Percentiles rank a stretch among this genome's conserved stretches.
These are phyloP conservation scores for Beauveria bassiana DNA, from an alignment of 2,329 filamentous ascomycete genomes.

Conservation along the genomic window DNA sequence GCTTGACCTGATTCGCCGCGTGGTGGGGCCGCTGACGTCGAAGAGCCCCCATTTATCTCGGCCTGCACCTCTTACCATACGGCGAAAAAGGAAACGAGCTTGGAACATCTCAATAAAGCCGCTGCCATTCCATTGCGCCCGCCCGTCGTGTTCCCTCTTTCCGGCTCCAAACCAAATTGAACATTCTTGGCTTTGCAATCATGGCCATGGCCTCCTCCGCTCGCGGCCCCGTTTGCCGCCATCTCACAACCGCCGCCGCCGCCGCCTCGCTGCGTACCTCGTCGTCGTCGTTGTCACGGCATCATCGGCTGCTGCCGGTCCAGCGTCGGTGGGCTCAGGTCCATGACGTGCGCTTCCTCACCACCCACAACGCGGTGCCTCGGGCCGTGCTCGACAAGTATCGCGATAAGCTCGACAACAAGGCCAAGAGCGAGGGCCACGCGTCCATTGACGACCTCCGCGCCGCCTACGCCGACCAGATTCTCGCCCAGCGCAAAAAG, in stretches of 20 bases:
- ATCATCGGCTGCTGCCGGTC: conserved; percentile 24
- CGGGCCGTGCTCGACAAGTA: conserved; percentile 75
- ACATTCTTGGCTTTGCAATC: neutral
- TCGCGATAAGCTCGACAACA: conserved; percentile 72
- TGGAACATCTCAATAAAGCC: neutral
- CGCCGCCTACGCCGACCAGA: conserved; percentile 78
- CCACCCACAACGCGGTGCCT: conserved; percentile 59
- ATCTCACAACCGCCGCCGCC: conserved; percentile 29
- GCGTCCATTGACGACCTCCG: conserved; percentile 68
- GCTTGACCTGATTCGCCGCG: neutral
- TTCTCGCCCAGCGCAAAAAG: conserved; percentile 60
- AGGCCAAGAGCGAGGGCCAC: conserved; percentile 67
- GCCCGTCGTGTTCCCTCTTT: neutral
- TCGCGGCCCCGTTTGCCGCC: conserved; percentile 40
- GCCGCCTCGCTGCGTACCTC: conserved; percentile 21
- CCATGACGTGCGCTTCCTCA: conserved; percentile 83
- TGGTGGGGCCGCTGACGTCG: neutral
- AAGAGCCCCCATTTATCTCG: neutral
- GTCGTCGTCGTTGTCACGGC: neutral
- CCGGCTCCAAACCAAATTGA: neutral
- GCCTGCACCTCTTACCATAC: neutral
- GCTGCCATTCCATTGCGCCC: neutral
- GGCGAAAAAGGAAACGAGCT: conserved; percentile 1
- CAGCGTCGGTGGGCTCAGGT: conserved; percentile 88
- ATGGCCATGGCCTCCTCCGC: conserved; percentile 23